Evolutionary conservation across 306 rosid genomes (phyloP), one percentile per base, ranked within the genome.

Genomic region (Gynostemma pentaphyllum): DNA sequence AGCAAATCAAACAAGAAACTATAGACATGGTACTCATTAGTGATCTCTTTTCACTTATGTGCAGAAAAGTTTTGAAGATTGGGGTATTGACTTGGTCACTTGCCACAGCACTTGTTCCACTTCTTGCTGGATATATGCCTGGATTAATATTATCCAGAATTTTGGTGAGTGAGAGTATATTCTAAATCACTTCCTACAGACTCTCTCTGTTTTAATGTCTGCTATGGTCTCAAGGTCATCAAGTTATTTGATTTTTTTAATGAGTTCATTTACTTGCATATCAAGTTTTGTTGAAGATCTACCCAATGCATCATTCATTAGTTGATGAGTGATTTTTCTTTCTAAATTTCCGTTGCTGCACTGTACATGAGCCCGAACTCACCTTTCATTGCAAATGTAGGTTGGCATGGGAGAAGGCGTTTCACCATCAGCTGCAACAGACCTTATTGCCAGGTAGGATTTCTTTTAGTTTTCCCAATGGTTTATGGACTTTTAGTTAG

Each of bases 331-430:
- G 18, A 10, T 32, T 4, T 32, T 16, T 32, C 64, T 18, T 56
- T 32, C 14, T n/a, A 53, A 53, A 13, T n/a, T 24, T 55, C 32
- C 44, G 29, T 30, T 16, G 10, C 45, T 9, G 39, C 46, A 42
- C 2, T 42, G 18, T 12, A 11, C 51, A 27, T 47, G 52, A 64
- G 39, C 78, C 54, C 68, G 74, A 30, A 62, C 21, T 71, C 66
- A 34, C 50, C 62, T 68, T 68, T 61, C 32, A 13, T 76, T 69
- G 46, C 50, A 66, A 69, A 32, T 74, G 26, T 78, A 92, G 99
- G 99, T 92, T 76, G 99, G 99, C 50, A 88, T 92, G 46, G 99
- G 99, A n/a, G 99, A 92, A 82, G 99, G 96, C 10, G 95, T 92
- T 79, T 92, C 99, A 68, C 99, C 99, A n/a, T 86, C 97, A 3